A percentile compares a stretch with the other conserved stretches of the same genome.
phyloP scores from a whole-genome alignment of 441 rosid species.

The Adansonia madagascariensis region DNA sequence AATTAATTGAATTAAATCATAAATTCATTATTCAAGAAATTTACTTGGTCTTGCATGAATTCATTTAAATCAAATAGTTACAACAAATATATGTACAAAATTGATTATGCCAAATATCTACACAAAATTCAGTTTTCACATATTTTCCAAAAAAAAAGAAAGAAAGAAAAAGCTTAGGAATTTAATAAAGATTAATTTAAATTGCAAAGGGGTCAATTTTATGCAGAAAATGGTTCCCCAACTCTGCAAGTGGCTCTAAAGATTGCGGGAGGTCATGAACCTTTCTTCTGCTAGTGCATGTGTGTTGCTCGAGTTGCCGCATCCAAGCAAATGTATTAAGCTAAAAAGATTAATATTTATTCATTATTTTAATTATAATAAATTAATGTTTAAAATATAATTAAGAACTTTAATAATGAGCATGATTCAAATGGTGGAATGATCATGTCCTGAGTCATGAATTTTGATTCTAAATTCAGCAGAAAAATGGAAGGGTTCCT shows the following conservation, averaged over 20 bases:
- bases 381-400: neutral
- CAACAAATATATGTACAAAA: neutral
- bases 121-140: neutral
- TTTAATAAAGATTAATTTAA: neutral
- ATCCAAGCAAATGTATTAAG: conserved; percentile 13
- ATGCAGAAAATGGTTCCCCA: neutral
- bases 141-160: neutral
- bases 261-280: conserved; percentile 31
- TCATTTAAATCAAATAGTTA: neutral
- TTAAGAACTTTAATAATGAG: neutral
- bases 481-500: conserved; percentile 19
- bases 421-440: conserved; percentile 21
- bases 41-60: neutral
- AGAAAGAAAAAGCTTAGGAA: too few relatives aligned
- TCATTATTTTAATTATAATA: neutral
- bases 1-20: too few relatives aligned
- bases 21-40: too few relatives aligned
- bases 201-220: conserved; percentile 5
- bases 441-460: conserved; percentile 20
- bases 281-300: conserved; percentile 16
- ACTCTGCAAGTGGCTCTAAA: conserved; percentile 33
- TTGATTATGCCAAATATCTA: neutral
- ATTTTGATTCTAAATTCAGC: conserved; percentile 24
- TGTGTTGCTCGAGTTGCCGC: conserved; percentile 39
- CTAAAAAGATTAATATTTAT: neutral